These are phyloP conservation scores for Tuber calosporum DNA, from an alignment of 495 filamentous ascomycete species.

Conservation along the genomic window DNA sequence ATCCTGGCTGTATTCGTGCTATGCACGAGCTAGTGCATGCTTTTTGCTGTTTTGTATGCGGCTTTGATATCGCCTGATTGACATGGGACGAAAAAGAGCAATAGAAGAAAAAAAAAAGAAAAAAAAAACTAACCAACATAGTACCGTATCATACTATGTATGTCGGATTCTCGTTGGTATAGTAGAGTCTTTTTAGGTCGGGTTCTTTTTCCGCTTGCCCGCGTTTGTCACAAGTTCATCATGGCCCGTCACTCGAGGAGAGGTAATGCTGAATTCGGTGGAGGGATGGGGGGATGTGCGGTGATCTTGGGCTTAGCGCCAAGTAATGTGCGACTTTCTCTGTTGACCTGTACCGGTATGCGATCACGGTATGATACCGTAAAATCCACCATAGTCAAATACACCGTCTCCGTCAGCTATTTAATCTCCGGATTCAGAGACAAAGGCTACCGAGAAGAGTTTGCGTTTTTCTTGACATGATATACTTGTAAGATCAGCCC, in stretches of 20 bases:
- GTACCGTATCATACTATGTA: too few species aligned
- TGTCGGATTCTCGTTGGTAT: neutral
- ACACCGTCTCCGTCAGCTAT: too few species aligned
- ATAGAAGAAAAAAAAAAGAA: too few species aligned
- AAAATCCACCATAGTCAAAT: too few species aligned
- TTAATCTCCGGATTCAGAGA: too few species aligned
- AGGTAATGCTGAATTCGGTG: neutral
- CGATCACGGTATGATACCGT: neutral
- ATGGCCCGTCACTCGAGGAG: neutral
- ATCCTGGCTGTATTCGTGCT: neutral
- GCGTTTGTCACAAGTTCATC: neutral
- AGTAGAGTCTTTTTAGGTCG: neutral
- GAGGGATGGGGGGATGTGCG: neutral
- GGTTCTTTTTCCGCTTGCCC: neutral
- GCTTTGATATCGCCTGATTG: neutral
- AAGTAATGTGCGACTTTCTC: neutral
- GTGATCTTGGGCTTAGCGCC: neutral
- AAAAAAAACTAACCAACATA: neutral
- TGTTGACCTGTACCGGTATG: neutral
- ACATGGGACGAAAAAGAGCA: neutral
- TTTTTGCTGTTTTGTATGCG: neutral
- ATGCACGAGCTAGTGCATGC: neutral
- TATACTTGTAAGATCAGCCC: too few species aligned
- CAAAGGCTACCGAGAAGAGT: too few species aligned
- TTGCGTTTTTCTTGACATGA: too few species aligned